Evolutionary conservation across 371 early-diverging fungal species (phyloP).

Genomic region (Syncephalastrum sp.): DNA sequence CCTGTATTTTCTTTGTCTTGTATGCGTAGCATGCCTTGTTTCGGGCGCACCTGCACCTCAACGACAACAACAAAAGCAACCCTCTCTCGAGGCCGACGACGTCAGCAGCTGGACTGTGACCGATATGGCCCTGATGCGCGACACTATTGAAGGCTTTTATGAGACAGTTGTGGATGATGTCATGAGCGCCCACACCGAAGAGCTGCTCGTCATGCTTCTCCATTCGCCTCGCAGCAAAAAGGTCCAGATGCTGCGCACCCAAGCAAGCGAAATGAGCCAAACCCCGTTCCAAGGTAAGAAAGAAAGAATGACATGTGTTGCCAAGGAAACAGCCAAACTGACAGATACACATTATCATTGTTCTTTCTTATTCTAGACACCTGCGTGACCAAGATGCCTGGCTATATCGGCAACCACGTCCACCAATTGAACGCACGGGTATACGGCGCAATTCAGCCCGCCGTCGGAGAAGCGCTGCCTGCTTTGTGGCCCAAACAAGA

Average conservation of each 20-base stretch:
- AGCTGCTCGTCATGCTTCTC: slow-evolving; percentile 25
- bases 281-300: slow-evolving; percentile 8
- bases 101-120: too few species aligned
- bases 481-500: slow-evolving; percentile 14
- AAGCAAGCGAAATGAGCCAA: slow-evolving; percentile 8
- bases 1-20: too few species aligned
- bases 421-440: slow-evolving; percentile 14
- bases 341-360: too few species aligned
- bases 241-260: slow-evolving; percentile 1
- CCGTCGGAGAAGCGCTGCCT: slow-evolving; percentile 10
- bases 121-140: slow-evolving; percentile 13
- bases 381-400: slow-evolving; percentile 16
- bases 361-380: slow-evolving; percentile 6
- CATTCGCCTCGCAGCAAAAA: slow-evolving; percentile 17
- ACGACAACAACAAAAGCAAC: too few species aligned
- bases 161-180: slow-evolving; percentile 32
- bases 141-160: slow-evolving; percentile 20
- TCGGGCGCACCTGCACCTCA: too few species aligned
- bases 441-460: slow-evolving; percentile 6
- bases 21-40: too few species aligned
- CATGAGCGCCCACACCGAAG: slow-evolving; percentile 33
- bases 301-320: neutral
- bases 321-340: neutral
- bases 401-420: slow-evolving; percentile 20
- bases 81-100: too few species aligned